Evolutionary conservation across 2,329 filamentous ascomycete genomes (phyloP).

Genomic region (Phyllosticta citribraziliensis): DNA sequence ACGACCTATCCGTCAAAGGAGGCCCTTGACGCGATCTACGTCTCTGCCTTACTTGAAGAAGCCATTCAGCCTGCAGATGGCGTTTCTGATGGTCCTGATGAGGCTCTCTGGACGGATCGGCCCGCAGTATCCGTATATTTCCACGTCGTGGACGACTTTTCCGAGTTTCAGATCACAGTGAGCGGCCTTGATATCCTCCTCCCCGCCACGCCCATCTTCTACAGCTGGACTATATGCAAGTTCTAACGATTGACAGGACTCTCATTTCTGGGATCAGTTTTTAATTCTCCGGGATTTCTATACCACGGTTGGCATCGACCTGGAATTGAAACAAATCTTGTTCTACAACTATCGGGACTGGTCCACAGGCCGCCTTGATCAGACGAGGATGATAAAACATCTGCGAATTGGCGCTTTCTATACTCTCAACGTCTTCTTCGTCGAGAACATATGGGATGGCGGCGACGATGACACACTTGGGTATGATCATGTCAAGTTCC

Average conservation of each 20-base stretch:
- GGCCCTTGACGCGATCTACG: too few relatives aligned
- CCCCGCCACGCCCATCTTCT: too few relatives aligned
- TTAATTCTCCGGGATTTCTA: not conserved
- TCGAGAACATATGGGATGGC: not conserved
- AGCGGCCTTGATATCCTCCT: not conserved
- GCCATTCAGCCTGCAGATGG: too few relatives aligned
- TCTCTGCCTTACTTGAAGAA: too few relatives aligned
- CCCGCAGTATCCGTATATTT: not conserved
- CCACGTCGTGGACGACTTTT: not conserved
- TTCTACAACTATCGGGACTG: not conserved
- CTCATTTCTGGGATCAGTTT: not conserved
- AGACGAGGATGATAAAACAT: not conserved
- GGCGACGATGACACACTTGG: not conserved
- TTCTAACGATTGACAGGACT: not conserved
- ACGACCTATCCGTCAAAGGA: too few relatives aligned
- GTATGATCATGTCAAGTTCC: not conserved
- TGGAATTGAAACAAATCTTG: not conserved
- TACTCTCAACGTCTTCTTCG: not conserved
- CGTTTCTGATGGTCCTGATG: too few relatives aligned
- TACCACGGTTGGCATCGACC: not conserved
- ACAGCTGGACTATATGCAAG: too few relatives aligned
- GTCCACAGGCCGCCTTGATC: not conserved
- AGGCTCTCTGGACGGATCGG: not conserved
- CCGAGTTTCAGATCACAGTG: not conserved
- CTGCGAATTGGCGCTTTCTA: not conserved